These are phyloP conservation scores for Gossypium schwendimanii DNA, from an alignment of 441 rosid species.

Conservation along the genomic window DNA sequence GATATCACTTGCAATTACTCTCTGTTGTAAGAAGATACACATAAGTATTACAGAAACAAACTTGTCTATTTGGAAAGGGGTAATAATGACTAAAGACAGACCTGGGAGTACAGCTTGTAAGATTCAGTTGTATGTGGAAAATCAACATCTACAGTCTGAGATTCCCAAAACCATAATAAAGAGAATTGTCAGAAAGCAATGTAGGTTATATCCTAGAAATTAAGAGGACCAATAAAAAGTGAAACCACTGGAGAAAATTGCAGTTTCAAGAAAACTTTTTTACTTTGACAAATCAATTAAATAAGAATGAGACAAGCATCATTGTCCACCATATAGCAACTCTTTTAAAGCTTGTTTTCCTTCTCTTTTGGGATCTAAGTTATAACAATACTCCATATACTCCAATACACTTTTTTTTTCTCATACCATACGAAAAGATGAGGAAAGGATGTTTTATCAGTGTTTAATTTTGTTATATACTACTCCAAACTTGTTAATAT, in stretches of 20 bases:
- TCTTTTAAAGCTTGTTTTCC: not conserved
- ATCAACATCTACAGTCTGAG: constrained; percentile 72
- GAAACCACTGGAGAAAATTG: not conserved
- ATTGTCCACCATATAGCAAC: constrained; percentile 1
- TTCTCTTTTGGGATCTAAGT: not conserved
- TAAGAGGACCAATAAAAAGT: constrained; percentile 6
- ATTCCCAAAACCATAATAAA: constrained; percentile 12
- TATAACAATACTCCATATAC: not conserved
- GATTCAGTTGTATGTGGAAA: constrained; percentile 85
- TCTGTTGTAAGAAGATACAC: constrained; percentile 41
- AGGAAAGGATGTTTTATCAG: not conserved
- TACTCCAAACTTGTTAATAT: not conserved
- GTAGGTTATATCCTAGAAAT: not conserved
- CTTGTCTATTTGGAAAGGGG: constrained; percentile 11
- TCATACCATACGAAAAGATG: not conserved
- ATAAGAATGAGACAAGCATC: not conserved
- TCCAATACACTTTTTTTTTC: not conserved
- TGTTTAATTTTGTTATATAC: not conserved
- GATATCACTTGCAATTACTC: constrained; percentile 92
- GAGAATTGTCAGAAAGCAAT: not conserved
- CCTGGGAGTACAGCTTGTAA: constrained; percentile 91
- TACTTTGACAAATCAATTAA: not conserved
- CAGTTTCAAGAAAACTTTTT: not conserved
- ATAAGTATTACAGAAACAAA: constrained; percentile 10
- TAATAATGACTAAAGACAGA: constrained; percentile 23